Conservation (phyloP, 306 rosid species). For the Herpetospermum pedunculosum region DNA sequence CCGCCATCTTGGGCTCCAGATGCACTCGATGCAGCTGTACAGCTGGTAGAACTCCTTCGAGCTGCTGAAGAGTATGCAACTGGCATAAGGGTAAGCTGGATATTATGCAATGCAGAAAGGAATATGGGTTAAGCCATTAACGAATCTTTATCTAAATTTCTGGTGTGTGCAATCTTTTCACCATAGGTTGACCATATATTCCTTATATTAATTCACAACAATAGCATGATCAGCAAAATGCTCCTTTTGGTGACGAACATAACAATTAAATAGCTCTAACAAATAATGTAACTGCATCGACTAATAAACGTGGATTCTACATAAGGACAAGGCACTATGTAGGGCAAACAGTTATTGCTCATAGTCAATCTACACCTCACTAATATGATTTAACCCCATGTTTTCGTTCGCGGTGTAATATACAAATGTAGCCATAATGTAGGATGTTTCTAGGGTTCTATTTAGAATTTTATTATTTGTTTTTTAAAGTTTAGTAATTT, state of each 20-base stretch:
- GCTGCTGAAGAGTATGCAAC: slow-evolving; percentile 99
- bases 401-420: too few species aligned
- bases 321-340: background rate
- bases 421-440: background rate
- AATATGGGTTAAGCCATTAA: background rate
- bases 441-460: background rate
- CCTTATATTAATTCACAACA: background rate
- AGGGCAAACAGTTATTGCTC: background rate
- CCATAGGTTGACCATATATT: background rate
- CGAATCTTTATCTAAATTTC: background rate
- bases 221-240: background rate
- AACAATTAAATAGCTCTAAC: background rate
- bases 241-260: background rate
- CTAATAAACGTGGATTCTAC: background rate
- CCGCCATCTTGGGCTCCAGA: slow-evolving; percentile 99
- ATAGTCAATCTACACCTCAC: background rate
- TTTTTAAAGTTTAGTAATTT: too few species aligned
- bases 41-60: slow-evolving; percentile 96
- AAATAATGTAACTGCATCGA: background rate
- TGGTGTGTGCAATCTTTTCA: background rate
- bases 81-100: slow-evolving; percentile 82
- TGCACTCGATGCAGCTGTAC: slow-evolving; percentile 99
- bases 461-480: background rate
- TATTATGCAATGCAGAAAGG: slow-evolving; percentile 8
- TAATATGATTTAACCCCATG: too few species aligned